These are phyloP conservation scores for Alnus glutinosa DNA, from an alignment of 306 rosid genomes.

Conservation along the genomic window DNA sequence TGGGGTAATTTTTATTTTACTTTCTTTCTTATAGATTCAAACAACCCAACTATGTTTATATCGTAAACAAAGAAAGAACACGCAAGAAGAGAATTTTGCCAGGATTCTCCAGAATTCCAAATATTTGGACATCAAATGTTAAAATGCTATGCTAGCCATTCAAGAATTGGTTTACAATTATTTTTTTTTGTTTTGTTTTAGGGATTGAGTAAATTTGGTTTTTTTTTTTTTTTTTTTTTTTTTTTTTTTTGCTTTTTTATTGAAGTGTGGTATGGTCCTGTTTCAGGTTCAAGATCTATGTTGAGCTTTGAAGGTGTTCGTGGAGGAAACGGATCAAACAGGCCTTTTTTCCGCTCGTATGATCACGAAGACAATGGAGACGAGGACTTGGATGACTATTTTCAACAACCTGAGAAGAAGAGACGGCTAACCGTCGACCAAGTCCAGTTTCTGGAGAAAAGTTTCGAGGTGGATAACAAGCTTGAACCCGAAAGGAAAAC, in stretches of 20 bases:
- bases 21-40: not conserved
- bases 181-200: not conserved
- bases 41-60: not conserved
- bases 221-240: slow-evolving; percentile 7
- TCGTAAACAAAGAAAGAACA: not conserved
- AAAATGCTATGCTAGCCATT: not conserved
- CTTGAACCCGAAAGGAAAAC: slow-evolving; percentile 80
- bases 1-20: not conserved
- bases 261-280: not conserved
- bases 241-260: not conserved
- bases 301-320: slow-evolving; percentile 66
- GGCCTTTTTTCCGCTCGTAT: slow-evolving; percentile 38
- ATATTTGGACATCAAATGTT: not conserved
- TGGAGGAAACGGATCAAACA: slow-evolving; percentile 43
- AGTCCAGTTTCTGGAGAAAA: slow-evolving; percentile 82
- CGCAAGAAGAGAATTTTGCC: not conserved
- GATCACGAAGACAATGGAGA: slow-evolving; percentile 60
- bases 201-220: not conserved
- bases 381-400: slow-evolving; percentile 59
- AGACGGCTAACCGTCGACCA: slow-evolving; percentile 62
- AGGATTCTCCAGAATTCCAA: not conserved
- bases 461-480: slow-evolving; percentile 84
- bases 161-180: not conserved
- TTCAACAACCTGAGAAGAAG: slow-evolving; percentile 80
- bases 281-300: slow-evolving; percentile 70